Evolutionary conservation across 352 stramenopile genomes (phyloP), one percentile per base, ranked within the genome.

Genomic region (Saprolegnia diclina): DNA sequence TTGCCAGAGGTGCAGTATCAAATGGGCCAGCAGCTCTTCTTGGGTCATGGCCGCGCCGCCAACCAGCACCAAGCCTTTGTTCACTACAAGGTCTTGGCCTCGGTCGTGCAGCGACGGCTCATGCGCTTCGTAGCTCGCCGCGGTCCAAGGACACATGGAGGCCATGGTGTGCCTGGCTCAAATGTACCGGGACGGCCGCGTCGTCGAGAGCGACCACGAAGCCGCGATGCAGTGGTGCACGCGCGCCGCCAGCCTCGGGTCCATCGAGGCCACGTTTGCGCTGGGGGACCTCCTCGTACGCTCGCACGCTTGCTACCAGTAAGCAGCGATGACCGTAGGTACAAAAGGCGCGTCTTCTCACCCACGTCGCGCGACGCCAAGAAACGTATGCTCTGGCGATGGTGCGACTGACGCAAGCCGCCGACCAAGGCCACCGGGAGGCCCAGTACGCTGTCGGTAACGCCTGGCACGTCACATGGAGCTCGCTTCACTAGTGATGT

Each of bases 131-230:
- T 59, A 90, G 83, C 65, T 79, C 75, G 81, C 84, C 42, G 81
- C 83, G n/a, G 73, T 75, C 29, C 71, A 80, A 42, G 72, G 73
- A 7, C 82, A 74, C 64, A 52, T 70, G 4, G 61, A 77, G 32
- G 83, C 85, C 10, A 85, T 83, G 76, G 72, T 75, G 11, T 89
- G 80, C 40, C 65, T 92, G n/a, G 85, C 81, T 0, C 77, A 87
- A 70, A 89, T 90, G 78, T 75, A 79, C 66, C 72, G 82, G 18
- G 62, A 65, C 16, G 85, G 82, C 0, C 70, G 75, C 5, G 79
- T 75, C 38, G 70, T 79, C 19, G 80, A 87, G 44, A 81, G 74
- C 57, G 85, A 92, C 29, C 22, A 80, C 21, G 73, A 87, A 11
- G 44, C 83, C 32, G 83, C 80, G 1, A 79, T 79, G 54, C 76